These are phyloP conservation scores for Tolypocladium cylindrosporum DNA, from an alignment of 2,329 filamentous ascomycete species.

Conservation along the genomic window DNA sequence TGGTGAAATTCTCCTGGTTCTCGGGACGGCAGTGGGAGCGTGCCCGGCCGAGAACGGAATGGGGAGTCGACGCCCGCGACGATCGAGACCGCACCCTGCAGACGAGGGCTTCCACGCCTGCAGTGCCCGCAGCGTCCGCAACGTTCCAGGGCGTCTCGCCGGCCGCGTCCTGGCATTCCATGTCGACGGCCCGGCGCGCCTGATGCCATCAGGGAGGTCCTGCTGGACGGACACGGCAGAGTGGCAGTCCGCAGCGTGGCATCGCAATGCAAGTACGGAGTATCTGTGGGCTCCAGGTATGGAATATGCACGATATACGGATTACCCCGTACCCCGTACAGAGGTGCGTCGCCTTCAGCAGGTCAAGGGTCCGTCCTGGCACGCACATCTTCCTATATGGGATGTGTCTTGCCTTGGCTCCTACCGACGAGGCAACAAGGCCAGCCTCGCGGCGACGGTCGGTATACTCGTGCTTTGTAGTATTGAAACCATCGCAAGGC, in stretches of 20 bases:
- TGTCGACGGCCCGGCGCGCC: neutral
- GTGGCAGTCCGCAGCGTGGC: neutral
- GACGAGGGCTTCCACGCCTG: neutral
- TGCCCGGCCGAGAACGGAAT: neutral
- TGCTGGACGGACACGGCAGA: neutral
- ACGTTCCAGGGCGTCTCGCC: neutral
- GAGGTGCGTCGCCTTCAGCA: conserved; percentile 7
- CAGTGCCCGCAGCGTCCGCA: neutral
- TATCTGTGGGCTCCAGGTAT: neutral
- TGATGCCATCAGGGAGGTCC: neutral
- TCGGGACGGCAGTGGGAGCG: neutral
- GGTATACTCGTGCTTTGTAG: too few relatives aligned
- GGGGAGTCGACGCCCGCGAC: neutral
- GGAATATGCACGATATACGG: neutral
- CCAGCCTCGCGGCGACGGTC: neutral
- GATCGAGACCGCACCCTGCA: neutral
- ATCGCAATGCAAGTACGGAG: neutral
- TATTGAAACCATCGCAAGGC: neutral
- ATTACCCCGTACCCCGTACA: neutral
- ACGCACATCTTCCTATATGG: neutral
- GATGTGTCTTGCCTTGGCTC: neutral
- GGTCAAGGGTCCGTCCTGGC: conserved; percentile 7
- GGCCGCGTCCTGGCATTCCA: neutral
- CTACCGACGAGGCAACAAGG: neutral
- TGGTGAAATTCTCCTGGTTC: neutral